phyloP scores from a whole-genome alignment of 177 flowering plant genomes.

The Vitis hybrid region DNA sequence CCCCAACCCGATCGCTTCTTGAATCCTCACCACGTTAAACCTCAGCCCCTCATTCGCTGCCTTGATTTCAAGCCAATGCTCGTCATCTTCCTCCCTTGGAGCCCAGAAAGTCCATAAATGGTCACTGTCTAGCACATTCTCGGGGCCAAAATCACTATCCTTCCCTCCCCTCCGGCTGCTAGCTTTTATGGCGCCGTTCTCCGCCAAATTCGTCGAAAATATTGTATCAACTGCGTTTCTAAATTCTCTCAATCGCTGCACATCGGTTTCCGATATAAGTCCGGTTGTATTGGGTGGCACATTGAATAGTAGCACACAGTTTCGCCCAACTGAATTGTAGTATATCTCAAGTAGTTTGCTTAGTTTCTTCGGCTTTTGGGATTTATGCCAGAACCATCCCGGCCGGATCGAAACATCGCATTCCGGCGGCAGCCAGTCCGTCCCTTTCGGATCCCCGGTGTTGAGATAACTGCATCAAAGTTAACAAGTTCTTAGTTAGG shows the following conservation, averaged over 20 bases:
- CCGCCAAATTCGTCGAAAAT: conserved; percentile 59
- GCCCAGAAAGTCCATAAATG: conserved; percentile 93
- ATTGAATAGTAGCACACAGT: conserved; percentile 75
- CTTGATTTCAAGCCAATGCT: conserved; percentile 72
- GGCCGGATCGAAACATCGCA: conserved; percentile 87
- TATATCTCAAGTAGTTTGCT: conserved; percentile 68
- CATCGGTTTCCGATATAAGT: conserved; percentile 56
- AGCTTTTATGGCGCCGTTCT: conserved; percentile 37
- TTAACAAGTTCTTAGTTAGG: no score
- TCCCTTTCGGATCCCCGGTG: conserved; percentile 77
- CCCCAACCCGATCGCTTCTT: conserved; percentile 90
- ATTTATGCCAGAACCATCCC: conserved; percentile 98
- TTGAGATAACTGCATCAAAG: conserved; percentile 61
- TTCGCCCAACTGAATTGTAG: conserved; percentile 88
- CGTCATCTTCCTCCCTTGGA: conserved; percentile 41
- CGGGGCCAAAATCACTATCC: conserved; percentile 50
- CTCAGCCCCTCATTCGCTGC: conserved; percentile 33
- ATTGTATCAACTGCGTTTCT: conserved; percentile 56
- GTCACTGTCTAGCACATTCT: conserved; percentile 63
- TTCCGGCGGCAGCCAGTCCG: conserved; percentile 84
- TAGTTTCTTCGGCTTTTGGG: conserved; percentile 64
- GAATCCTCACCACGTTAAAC: conserved; percentile 87
- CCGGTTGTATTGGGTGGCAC: conserved; percentile 91
- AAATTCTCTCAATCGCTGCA: conserved; percentile 56
- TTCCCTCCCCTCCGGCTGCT: conserved; percentile 84